Conservation (phyloP, 2,329 filamentous ascomycete species). For the Phaeosphaeriaceae sp. region DNA sequence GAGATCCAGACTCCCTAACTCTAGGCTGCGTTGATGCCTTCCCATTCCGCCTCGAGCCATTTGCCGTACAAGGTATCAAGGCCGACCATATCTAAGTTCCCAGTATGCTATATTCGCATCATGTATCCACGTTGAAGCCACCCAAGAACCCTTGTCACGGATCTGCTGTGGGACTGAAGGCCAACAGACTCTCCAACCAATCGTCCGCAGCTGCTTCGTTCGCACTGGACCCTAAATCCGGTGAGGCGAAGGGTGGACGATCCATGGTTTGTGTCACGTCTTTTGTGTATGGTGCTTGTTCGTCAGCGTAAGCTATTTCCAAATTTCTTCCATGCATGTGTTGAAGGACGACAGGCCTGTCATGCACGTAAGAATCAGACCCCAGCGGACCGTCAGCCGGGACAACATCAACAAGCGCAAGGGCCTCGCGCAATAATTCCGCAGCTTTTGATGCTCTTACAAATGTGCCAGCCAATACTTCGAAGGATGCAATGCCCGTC, state of each 20-base stretch:
- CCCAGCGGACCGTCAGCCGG: neutral
- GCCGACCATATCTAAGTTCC: neutral
- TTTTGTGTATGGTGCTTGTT: neutral
- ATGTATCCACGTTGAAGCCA: neutral
- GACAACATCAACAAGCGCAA: conserved; percentile 37
- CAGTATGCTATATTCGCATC: neutral
- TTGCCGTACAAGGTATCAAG: no score
- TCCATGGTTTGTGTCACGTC: neutral
- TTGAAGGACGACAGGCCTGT: neutral
- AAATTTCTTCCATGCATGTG: neutral
- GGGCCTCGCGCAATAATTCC: conserved; percentile 39
- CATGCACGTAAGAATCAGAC: neutral
- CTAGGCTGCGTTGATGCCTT: neutral
- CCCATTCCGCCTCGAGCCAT: neutral
- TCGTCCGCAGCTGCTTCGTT: neutral
- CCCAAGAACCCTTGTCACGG: neutral
- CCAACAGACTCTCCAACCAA: neutral
- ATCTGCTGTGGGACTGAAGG: neutral
- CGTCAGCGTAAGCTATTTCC: neutral
- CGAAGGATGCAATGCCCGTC: conserved; percentile 46
- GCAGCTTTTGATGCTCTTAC: conserved; percentile 40
- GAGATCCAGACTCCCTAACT: neutral
- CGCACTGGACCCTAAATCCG: neutral
- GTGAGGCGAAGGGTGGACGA: neutral
- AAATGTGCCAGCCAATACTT: conserved; percentile 46